Conservation (phyloP, 2,329 filamentous ascomycete species). For the Ceratocystis alfenasii region DNA sequence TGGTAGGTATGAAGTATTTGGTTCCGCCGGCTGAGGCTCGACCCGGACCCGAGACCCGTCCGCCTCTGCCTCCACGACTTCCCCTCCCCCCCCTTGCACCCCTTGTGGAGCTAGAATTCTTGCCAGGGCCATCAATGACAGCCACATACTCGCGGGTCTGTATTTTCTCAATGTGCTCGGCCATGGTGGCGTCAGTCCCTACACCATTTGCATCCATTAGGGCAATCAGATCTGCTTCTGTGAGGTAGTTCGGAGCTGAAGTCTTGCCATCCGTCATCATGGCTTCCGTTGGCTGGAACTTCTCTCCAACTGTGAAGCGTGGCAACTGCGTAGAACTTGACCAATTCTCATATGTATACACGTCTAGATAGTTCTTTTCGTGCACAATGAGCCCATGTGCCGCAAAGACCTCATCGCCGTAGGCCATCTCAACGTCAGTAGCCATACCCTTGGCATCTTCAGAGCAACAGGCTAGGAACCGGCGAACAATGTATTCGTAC, state of each 20-base stretch:
- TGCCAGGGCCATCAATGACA: slow-evolving; percentile 39
- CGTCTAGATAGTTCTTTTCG: slow-evolving; percentile 84
- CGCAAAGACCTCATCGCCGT: slow-evolving; percentile 71
- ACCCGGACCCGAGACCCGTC: slow-evolving; percentile 30
- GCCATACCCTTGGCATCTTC: slow-evolving; percentile 81
- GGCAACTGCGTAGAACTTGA: slow-evolving; percentile 75
- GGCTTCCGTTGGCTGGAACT: slow-evolving; percentile 77
- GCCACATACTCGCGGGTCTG: slow-evolving; percentile 79
- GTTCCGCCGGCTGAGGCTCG: slow-evolving; percentile 35
- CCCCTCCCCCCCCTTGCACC: slow-evolving; percentile 34
- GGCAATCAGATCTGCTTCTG: slow-evolving; percentile 87
- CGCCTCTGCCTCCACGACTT: slow-evolving; percentile 37
- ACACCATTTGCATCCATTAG: slow-evolving; percentile 99
- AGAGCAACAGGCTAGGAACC: slow-evolving; percentile 91
- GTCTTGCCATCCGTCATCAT: slow-evolving; percentile 89
- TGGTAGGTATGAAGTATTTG: slow-evolving; percentile 85
- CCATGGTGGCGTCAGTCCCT: slow-evolving; percentile 97
- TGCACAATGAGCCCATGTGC: slow-evolving; percentile 75
- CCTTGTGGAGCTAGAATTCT: slow-evolving; percentile 26
- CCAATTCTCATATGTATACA: slow-evolving; percentile 96
- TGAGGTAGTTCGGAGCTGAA: slow-evolving; percentile 69
- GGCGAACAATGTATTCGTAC: slow-evolving; percentile 84
- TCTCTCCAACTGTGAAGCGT: slow-evolving; percentile 64
- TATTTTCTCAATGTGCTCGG: slow-evolving; percentile 93
- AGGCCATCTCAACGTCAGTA: slow-evolving; percentile 73